Percentiles rank a stretch among this genome's conserved stretches.
phyloP scores from a whole-genome alignment of 2,329 filamentous ascomycete species.

The Fusarium nelsonii region DNA sequence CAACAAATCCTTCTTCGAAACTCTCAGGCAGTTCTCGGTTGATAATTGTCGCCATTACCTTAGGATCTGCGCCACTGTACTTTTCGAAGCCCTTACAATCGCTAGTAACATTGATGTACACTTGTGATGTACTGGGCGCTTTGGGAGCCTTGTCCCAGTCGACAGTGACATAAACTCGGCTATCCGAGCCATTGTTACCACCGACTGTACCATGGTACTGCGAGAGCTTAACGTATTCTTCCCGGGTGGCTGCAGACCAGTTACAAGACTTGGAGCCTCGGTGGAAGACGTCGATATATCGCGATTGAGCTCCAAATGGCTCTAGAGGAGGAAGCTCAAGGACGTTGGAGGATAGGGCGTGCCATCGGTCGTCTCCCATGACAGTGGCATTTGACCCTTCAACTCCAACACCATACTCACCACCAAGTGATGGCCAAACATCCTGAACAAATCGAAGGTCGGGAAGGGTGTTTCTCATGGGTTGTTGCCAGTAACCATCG shows the following conservation, averaged over 20 bases:
- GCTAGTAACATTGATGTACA: conserved; percentile 66
- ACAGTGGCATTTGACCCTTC: conserved; percentile 53
- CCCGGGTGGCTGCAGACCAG: conserved; percentile 49
- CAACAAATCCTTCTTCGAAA: conserved; percentile 71
- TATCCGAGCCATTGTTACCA: conserved; percentile 49
- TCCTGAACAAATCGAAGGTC: conserved; percentile 57
- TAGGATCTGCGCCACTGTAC: conserved; percentile 57
- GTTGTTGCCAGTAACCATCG: conserved; percentile 73
- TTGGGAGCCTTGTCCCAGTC: conserved; percentile 55
- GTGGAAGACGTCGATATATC: conserved; percentile 54
- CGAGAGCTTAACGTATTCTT: conserved; percentile 52
- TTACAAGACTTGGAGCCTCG: conserved; percentile 50
- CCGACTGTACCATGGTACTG: conserved; percentile 48
- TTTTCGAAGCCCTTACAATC: conserved; percentile 58
- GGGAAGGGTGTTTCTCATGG: conserved; percentile 76
- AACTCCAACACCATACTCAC: conserved; percentile 52
- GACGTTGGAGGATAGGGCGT: conserved; percentile 59
- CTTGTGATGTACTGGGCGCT: conserved; percentile 57
- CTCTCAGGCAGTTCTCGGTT: conserved; percentile 61
- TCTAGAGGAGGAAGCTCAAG: conserved; percentile 52
- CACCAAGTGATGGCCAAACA: conserved; percentile 68
- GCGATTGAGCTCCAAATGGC: conserved; percentile 49
- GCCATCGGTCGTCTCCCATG: conserved; percentile 61
- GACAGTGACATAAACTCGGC: conserved; percentile 49
- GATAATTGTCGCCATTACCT: conserved; percentile 67